These are phyloP conservation scores for Salix arbutifolia DNA, from an alignment of 345 rosid genomes.

Conservation along the genomic window DNA sequence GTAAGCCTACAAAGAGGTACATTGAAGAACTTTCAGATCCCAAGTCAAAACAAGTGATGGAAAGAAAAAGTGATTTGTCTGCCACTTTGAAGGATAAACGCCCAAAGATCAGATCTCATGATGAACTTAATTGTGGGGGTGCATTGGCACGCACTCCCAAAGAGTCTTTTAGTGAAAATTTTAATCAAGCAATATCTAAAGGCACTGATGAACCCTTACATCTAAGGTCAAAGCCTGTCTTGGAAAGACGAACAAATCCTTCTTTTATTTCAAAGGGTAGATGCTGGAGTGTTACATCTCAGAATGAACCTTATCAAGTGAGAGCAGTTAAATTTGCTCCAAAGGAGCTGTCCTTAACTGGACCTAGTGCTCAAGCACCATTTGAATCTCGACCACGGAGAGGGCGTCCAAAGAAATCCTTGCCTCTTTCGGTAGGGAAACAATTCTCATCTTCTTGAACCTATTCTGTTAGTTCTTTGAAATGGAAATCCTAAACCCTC, in stretches of 20 bases:
- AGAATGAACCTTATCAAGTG: constrained; percentile 18
- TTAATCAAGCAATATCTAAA: neutral
- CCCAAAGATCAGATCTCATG: neutral
- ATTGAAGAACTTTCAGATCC: constrained; percentile 44
- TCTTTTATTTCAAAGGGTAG: constrained; percentile 22
- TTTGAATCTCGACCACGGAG: constrained; percentile 36
- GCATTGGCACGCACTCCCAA: neutral
- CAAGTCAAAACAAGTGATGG: constrained; percentile 13
- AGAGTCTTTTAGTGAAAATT: constrained; percentile 5
- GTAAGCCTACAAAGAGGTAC: constrained; percentile 48
- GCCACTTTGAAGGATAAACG: constrained; percentile 3
- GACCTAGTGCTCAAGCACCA: constrained; percentile 22
- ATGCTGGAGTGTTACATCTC: constrained; percentile 22
- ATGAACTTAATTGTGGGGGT: neutral
- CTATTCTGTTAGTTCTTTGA: neutral
- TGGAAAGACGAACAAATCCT: constrained; percentile 15
- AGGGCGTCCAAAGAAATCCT: constrained; percentile 38
- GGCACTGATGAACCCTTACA: constrained; percentile 18
- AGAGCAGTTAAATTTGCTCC: constrained; percentile 17
- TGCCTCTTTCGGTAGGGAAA: constrained; percentile 34
- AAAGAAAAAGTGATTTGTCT: neutral
- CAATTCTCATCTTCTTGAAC: neutral
- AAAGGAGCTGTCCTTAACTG: constrained; percentile 24
- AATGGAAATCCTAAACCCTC: neutral
- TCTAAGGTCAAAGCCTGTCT: constrained; percentile 12